These are phyloP conservation scores for Cyclotella distinguenda DNA, from an alignment of 108 stramenopile species.

Conservation along the genomic window DNA sequence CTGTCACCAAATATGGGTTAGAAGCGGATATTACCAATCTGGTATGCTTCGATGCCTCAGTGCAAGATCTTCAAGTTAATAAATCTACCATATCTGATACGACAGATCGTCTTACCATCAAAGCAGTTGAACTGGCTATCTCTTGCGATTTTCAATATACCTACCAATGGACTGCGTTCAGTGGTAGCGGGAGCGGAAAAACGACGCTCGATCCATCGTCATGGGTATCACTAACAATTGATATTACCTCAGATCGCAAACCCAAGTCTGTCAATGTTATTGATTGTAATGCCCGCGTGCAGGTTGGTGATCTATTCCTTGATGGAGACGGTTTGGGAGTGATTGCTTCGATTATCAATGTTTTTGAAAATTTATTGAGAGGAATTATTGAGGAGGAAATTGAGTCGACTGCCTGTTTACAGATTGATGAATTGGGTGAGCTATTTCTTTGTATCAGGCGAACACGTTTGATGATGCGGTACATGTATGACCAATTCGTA, in stretches of 20 bases:
- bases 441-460: background rate
- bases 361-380: constrained; percentile 2
- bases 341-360: constrained; percentile 7
- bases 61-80: constrained; percentile 12
- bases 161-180: constrained; percentile 22
- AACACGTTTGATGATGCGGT: no score
- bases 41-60: constrained; percentile 9
- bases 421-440: constrained; percentile 2
- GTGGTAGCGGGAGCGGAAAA: constrained; percentile 18
- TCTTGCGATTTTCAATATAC: constrained; percentile 36
- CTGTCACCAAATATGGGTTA: constrained; percentile 19
- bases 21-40: constrained; percentile 34
- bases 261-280: constrained; percentile 1
- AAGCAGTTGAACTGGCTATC: constrained; percentile 18
- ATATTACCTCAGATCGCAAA: background rate
- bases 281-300: background rate
- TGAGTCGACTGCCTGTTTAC: background rate
- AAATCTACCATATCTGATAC: constrained; percentile 3
- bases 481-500: background rate
- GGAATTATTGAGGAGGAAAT: background rate
- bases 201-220: constrained; percentile 12
- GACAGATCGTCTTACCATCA: background rate
- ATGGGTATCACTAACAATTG: no score
- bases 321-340: constrained; percentile 12
- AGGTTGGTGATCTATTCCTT: constrained; percentile 7